Percentiles rank a stretch among this genome's conserved stretches.
Conservation (phyloP, 345 rosid genomes). For the Euphorbia lathyris region DNA sequence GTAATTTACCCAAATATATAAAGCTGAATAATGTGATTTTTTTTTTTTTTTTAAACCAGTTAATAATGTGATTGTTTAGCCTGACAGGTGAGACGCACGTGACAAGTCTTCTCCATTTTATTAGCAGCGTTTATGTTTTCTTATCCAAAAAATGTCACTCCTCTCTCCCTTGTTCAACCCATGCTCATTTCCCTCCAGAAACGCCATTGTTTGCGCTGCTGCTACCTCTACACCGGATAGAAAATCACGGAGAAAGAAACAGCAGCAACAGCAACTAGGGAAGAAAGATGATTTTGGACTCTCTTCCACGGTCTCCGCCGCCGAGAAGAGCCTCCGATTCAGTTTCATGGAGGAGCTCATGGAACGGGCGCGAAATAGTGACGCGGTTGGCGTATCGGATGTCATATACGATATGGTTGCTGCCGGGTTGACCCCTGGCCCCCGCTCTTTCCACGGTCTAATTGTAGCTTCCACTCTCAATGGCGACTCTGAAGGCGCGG, state of each 20-base stretch:
- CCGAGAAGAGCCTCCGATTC: constrained; percentile 78
- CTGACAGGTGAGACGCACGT: constrained; percentile 16
- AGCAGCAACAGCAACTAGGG: constrained; percentile 5
- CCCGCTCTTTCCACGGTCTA: constrained; percentile 90
- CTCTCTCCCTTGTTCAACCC: constrained; percentile 1
- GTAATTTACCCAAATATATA: too few species aligned
- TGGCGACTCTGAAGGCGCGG: constrained; percentile 90
- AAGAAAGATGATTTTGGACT: background rate
- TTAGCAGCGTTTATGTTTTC: background rate
- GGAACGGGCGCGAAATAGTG: constrained; percentile 73
- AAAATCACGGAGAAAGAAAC: constrained; percentile 18
- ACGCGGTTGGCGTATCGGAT: constrained; percentile 57
- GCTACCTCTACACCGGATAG: background rate
- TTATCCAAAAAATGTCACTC: constrained; percentile 27
- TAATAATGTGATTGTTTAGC: background rate
- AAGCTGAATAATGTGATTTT: too few species aligned
- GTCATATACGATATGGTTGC: constrained; percentile 95
- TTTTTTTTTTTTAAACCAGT: too few species aligned
- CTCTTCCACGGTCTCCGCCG: constrained; percentile 25
- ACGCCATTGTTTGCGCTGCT: constrained; percentile 12
- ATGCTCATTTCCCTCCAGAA: background rate
- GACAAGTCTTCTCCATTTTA: background rate
- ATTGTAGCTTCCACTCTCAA: constrained; percentile 63
- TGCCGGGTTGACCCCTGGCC: constrained; percentile 88
- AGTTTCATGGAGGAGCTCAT: constrained; percentile 93